phyloP scores from a whole-genome alignment of 1,139 yeast genomes.

The Spathaspora jeffriesii region DNA sequence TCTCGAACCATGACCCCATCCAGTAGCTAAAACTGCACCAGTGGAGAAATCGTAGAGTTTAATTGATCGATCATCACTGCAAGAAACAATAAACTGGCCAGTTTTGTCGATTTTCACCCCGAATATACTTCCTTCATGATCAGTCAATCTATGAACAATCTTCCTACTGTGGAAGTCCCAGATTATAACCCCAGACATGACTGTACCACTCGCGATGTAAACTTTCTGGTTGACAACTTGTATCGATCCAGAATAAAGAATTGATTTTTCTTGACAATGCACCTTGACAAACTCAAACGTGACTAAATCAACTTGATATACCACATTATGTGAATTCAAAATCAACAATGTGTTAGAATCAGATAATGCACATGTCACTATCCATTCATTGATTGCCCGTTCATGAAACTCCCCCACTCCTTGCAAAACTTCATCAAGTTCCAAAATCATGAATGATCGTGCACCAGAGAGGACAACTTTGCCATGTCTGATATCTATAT shows the following conservation, averaged over 20 bases:
- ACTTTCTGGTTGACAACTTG: conserved; percentile 47
- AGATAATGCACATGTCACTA: conserved; percentile 56
- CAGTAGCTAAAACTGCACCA: conserved; percentile 67
- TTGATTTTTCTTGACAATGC: conserved; percentile 72
- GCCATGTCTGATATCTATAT: conserved; percentile 44
- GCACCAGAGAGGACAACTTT: conserved; percentile 67
- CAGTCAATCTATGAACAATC: conserved; percentile 57
- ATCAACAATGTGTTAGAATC: conserved; percentile 42
- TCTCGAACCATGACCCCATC: conserved; percentile 97
- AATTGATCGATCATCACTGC: conserved; percentile 93
- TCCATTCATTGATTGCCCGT: conserved; percentile 73
- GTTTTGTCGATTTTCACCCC: conserved; percentile 65
- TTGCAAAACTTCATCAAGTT: conserved; percentile 22
- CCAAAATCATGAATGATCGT: conserved; percentile 57
- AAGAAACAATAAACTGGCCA: conserved; percentile 64
- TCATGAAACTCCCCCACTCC: conserved; percentile 28
- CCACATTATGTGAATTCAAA: conserved; percentile 80
- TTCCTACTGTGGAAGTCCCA: conserved; percentile 61
- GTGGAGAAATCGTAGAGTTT: conserved; percentile 65
- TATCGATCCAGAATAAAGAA: conserved; percentile 84
- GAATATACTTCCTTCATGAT: conserved; percentile 92
- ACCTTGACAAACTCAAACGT: conserved; percentile 32
- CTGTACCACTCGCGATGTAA: conserved; percentile 85
- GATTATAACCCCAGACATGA: conserved; percentile 80
- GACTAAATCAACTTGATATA: conserved; percentile 47